Base-by-base conservation (phyloP, 1,284 basidiomycete genomes). In the Rhodotorula sp. region DNA sequence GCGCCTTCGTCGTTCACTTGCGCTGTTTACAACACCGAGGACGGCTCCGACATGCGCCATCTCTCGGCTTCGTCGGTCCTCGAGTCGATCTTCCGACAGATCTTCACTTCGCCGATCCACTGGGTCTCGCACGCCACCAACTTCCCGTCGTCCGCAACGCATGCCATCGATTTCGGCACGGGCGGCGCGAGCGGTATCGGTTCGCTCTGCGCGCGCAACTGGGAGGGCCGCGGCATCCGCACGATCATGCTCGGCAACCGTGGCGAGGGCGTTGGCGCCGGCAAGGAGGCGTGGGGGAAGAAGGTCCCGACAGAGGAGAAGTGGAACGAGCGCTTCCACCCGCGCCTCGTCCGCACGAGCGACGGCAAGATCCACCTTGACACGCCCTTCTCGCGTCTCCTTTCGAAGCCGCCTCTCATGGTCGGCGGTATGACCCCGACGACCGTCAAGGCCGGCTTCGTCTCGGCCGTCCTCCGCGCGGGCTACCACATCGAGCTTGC, bases 351-450 rank as follows among this genome's bases (percentile, higher is more conserved):
- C 66, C 93, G 90, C 83, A 96, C 93, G 29, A 88, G 90, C 74
- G 92, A 96, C 81, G 94, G 94, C 58, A 89, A 87, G 74, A 83
- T 97, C 66, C 89, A 94, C 79, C 86, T 99, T 77, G 94, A 99
- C 81, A 98, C 95, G 0, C 90, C 93, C 10, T 95, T 96, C 85
- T 96, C 94, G 64, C 90, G 95, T 72, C 86, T 98, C 60, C 83
- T 98, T 48, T 92, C 93, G 76, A 97, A 97, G 83, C 88, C 95
- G 2, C 95, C 95, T 27, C 89, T 99, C 81, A 98, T 97, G 94
- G 93, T 99, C 58, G 93, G 93, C 59, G 96, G 95, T 74, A 99
- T 99, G 96, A 96, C 94, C 0, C 94, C 94, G 1, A 89, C 89
- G 1, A 97, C 94, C 30, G 94, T 97, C 73, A 89, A 93, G 78